These are phyloP conservation scores for Termitomyces sp. DNA, from an alignment of 768 basidiomycete genomes.

Conservation along the genomic window DNA sequence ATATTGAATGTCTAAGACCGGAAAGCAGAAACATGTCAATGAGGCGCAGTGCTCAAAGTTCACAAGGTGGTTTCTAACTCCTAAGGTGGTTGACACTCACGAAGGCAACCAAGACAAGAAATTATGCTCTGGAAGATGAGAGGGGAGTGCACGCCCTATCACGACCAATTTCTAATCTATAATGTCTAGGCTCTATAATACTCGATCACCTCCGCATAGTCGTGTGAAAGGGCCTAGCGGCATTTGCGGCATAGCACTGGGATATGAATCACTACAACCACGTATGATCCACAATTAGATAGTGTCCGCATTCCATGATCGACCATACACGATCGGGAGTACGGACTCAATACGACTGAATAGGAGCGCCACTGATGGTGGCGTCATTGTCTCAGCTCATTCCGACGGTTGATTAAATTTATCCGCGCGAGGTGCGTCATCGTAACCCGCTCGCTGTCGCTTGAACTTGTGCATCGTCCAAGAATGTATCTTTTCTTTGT, in stretches of 20 bases:
- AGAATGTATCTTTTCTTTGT: not conserved
- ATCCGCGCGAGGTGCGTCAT: not conserved
- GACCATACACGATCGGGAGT: not conserved
- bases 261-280: not conserved
- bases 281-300: not conserved
- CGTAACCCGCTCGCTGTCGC: no score
- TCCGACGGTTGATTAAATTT: not conserved
- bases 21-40: not conserved
- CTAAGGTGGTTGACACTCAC: not conserved
- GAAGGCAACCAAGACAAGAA: not conserved
- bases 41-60: not conserved
- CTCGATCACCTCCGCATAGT: not conserved
- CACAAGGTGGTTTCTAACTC: not conserved
- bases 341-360: not conserved
- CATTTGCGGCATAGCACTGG: not conserved
- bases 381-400: slow-evolving; percentile 7
- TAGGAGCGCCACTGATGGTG: slow-evolving; percentile 12
- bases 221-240: not conserved
- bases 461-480: not conserved
- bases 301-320: not conserved
- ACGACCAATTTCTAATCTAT: not conserved
- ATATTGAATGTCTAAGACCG: slow-evolving; percentile 4
- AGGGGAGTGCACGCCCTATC: not conserved
- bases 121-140: not conserved
- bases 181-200: slow-evolving; percentile 2